Conservation (phyloP, 2,329 filamentous ascomycete genomes). For the Botrytis elliptica region DNA sequence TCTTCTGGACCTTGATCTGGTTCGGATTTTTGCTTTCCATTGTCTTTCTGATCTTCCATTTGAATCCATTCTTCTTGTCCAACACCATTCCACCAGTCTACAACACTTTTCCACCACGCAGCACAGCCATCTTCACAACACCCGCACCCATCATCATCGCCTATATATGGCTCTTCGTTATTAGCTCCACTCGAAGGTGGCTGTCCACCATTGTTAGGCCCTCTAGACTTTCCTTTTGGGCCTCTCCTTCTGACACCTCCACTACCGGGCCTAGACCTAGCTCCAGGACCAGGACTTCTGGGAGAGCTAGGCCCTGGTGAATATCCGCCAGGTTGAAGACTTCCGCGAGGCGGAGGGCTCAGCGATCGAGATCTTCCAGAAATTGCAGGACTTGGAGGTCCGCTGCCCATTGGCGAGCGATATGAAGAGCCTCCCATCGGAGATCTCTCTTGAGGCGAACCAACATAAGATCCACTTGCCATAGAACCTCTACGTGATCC, state of each 20-base stretch:
- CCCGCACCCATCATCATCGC: not conserved
- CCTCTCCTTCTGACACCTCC: not conserved
- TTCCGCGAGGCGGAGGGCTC: not conserved
- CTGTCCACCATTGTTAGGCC: not conserved
- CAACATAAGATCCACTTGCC: not conserved
- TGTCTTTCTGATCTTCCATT: not conserved
- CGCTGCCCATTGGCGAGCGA: not conserved
- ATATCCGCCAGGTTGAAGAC: not conserved
- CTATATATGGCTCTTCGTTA: not conserved
- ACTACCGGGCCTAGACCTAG: not conserved
- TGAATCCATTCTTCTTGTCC: slow-evolving; percentile 14
- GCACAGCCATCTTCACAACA: not conserved
- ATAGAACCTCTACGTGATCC: not conserved
- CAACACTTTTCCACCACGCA: not conserved
- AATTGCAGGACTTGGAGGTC: not conserved
- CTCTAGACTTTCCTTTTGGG: not conserved
- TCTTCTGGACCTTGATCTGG: not conserved
- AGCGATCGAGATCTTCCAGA: not conserved
- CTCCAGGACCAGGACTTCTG: not conserved
- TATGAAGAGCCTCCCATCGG: not conserved
- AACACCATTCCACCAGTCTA: not conserved
- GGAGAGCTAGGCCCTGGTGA: not conserved
- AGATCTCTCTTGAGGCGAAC: not conserved
- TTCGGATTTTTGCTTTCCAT: not conserved
- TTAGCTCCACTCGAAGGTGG: not conserved